Conservation (phyloP, 306 rosid genomes). For the Pyrus communis region DNA sequence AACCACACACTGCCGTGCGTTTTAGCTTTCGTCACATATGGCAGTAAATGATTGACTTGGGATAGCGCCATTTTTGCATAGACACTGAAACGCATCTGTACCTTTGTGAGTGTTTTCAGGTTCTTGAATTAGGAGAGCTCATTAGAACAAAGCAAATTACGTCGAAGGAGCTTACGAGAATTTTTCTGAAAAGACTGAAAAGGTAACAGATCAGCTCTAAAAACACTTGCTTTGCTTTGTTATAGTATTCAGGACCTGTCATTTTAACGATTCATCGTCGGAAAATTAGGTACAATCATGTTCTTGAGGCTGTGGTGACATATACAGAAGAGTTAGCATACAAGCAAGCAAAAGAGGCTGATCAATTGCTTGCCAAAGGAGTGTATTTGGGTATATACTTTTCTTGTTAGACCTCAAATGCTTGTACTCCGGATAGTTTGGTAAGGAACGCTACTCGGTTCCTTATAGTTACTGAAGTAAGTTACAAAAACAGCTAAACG, state of each 20-base stretch:
- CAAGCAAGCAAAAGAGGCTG: slow-evolving; percentile 73
- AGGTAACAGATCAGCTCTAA: slow-evolving; percentile 30
- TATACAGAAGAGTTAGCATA: slow-evolving; percentile 69
- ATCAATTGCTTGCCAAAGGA: slow-evolving; percentile 56
- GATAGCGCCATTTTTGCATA: too few relatives aligned
- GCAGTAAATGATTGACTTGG: too few relatives aligned
- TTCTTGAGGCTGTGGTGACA: slow-evolving; percentile 64
- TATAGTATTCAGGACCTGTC: not conserved
- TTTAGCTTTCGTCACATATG: too few relatives aligned
- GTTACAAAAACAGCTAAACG: too few relatives aligned
- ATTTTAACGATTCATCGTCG: not conserved
- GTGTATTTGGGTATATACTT: slow-evolving; percentile 52
- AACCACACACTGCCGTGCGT: too few relatives aligned
- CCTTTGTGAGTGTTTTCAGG: slow-evolving; percentile 23
- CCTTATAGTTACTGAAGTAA: too few relatives aligned
- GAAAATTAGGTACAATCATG: slow-evolving; percentile 48
- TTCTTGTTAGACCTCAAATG: not conserved
- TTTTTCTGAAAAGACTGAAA: slow-evolving; percentile 65
- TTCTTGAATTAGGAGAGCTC: slow-evolving; percentile 70
- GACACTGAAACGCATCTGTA: too few relatives aligned
- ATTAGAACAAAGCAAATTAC: slow-evolving; percentile 63
- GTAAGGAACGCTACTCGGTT: too few relatives aligned
- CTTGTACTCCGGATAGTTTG: too few relatives aligned
- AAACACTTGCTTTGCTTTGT: not conserved
- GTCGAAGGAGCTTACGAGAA: slow-evolving; percentile 59